phyloP scores from a whole-genome alignment of 441 rosid genomes.

The Corymbia calophylla region DNA sequence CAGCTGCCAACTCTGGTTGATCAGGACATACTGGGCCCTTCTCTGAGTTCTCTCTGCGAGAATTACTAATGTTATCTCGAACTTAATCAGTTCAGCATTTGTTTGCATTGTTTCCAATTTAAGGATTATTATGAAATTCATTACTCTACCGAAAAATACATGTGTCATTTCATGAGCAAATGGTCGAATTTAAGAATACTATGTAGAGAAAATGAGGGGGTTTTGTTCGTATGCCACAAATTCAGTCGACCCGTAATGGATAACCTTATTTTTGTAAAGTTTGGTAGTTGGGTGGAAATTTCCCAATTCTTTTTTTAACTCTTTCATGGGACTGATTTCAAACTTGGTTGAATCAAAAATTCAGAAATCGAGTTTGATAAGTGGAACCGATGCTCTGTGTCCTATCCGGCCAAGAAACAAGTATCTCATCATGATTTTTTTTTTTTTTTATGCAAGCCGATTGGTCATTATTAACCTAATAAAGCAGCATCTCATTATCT shows the following conservation, averaged over 20 bases:
- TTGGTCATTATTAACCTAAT: neutral
- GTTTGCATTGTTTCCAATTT: no score
- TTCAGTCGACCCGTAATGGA: neutral
- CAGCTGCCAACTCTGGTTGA: neutral
- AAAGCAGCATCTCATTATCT: neutral
- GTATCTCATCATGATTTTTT: neutral
- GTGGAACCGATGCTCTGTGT: neutral
- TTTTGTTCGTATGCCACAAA: neutral
- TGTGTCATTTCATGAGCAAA: rapidly evolving
- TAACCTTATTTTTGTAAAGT: neutral
- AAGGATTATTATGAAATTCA: neutral
- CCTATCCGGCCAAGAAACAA: neutral
- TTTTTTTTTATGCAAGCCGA: neutral
- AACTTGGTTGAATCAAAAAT: neutral
- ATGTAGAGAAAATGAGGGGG: neutral
- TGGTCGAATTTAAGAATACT: neutral
- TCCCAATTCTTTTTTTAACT: rapidly evolving
- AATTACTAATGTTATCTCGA: neutral
- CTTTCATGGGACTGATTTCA: neutral
- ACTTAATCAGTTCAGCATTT: no score
- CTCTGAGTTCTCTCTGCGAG: neutral
- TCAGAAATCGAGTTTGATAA: neutral
- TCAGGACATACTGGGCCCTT: neutral
- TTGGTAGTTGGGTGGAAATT: neutral
- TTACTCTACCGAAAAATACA: neutral